Percentiles rank a stretch among this genome's conserved stretches.
phyloP scores from a whole-genome alignment of 2,329 filamentous ascomycete genomes.

The Tolypocladium endophyticum region DNA sequence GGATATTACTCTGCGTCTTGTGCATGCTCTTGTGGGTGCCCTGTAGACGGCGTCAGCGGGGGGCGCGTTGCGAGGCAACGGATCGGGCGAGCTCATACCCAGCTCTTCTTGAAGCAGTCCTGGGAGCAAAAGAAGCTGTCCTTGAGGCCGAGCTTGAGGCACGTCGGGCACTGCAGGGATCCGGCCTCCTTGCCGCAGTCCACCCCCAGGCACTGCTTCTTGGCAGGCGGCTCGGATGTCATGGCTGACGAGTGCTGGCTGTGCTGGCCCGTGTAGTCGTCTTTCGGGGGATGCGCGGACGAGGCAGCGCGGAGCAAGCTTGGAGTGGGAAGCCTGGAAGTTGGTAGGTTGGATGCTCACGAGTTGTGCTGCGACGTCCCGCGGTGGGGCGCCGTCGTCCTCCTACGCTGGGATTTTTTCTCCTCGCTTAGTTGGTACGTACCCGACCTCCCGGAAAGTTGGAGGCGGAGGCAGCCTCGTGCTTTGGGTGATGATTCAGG shows the following conservation, averaged over 20 bases:
- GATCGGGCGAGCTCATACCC: conserved; percentile 50
- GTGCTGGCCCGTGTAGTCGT: neutral
- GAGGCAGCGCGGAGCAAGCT: neutral
- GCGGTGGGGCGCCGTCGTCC: neutral
- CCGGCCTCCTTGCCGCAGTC: conserved; percentile 85
- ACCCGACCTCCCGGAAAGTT: too few species aligned
- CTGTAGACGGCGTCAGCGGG: conserved; percentile 33
- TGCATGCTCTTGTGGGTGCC: conserved; percentile 59
- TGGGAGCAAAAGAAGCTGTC: conserved; percentile 97
- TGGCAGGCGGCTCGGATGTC: conserved; percentile 37
- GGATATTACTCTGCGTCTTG: conserved; percentile 67
- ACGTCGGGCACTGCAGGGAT: conserved; percentile 85
- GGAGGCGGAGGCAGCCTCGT: neutral
- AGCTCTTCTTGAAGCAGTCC: conserved; percentile 98
- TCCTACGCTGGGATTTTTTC: neutral
- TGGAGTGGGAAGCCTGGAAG: neutral
- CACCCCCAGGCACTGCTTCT: conserved; percentile 66
- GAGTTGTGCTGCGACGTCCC: neutral
- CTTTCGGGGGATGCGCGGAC: neutral
- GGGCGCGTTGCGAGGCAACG: too few species aligned
- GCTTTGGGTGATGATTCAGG: neutral
- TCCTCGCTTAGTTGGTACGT: neutral
- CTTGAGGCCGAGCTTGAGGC: conserved; percentile 75
- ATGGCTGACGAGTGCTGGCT: conserved; percentile 21
- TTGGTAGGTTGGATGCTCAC: too few species aligned